Base-by-base conservation (phyloP, 2,329 filamentous ascomycete species). In the Talaromyces sp. region DNA sequence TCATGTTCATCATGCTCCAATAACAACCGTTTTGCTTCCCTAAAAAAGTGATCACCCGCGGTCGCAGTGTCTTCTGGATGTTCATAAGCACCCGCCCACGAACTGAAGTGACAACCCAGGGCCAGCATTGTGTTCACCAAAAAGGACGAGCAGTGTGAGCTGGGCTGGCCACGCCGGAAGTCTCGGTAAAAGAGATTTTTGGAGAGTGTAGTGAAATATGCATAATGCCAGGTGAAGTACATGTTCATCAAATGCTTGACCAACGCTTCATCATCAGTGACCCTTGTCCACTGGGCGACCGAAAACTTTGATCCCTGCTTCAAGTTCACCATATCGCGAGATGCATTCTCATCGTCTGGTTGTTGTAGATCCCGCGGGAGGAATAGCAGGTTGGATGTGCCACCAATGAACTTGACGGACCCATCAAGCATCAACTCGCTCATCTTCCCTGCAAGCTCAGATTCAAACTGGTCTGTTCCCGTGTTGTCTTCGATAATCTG, bases 151-250 rank as follows among this genome's bases (percentile, higher is more conserved):
- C 95, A 98, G 76, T 97, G 94, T 7, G 88, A 83, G 0, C 88
- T 90, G 52, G 86, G 73, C 76, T 82, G 78, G 0, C 95, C 94
- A 14, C 84, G 85, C 52, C 89, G 76, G 71, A 96, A 97, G 75
- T 98, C 93, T 48, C 89, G 85, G 74, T 91, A 93, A 75, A 99
- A 98, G 37, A 96, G 81, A 43, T 85, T 88, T 75, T 92, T 96
- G 13, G 93, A 94, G 7, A 98, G 82, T 0, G 91, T 95, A 3
- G 93, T 94, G 76, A 98, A 99, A 78, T 95, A 98, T 19, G 93
- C 89, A 77, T 98, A 98, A 77, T 98, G 95, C 90, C 94, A 98
- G 71, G 89, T 92, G 79, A 98, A 98, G 79, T 99, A 99, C 91
- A 98, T 93, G 72, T 93, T 94, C 74, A 99, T 87, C 19, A 99